Evolutionary conservation across 176 grass and related monocot species (phyloP), one percentile per base, ranked within the genome.

Genomic region (Carex kokanica): DNA sequence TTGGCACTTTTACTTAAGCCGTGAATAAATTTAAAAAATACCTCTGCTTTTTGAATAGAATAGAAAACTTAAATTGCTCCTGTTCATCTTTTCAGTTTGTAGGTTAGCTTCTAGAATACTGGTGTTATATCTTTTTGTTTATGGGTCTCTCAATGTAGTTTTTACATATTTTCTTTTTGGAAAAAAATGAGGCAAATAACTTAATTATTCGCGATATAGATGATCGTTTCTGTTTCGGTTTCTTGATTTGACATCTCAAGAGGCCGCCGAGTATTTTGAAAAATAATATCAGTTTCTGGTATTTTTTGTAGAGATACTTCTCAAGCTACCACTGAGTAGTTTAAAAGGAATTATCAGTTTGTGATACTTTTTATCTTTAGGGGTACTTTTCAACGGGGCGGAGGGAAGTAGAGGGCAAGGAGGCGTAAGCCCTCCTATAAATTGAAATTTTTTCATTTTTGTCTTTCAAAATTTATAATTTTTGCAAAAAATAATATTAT

Each of bases 1-100:
- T 74, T 98, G 79, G 87, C 90, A 20, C 82, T 98, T 55, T 84
- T 86, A 18, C 86, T 93, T 55, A 98, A 90, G 85, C 95, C 90
- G 29, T 98, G 90, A 94, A 80, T 29, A 78, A 63, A 58, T 60
- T 51, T 38, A 64, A 64, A 53, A 75, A 53, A 81, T 16, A 18
- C 24, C 73, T 56, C 7, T 54, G 6, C 72, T 54, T 47, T 75
- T 53, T n/a, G 6, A 77, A 55, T 31, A 9, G 24, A 56, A 31
- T 78, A 56, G 51, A 9, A 56, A 27, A 54, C 12, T 55, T 15
- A 17, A 17, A 24, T 31, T 68, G 32, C 16, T 40, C 5, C 32
- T 56, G 73, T 14, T 78, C 12, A 8, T 32, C 18, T 9, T 49
- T 29, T 75, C 24, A 75, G 73, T 24, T 27, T 17, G 24, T 78